Conservation (phyloP, 768 basidiomycete genomes). For the Mycena rebaudengoi region DNA sequence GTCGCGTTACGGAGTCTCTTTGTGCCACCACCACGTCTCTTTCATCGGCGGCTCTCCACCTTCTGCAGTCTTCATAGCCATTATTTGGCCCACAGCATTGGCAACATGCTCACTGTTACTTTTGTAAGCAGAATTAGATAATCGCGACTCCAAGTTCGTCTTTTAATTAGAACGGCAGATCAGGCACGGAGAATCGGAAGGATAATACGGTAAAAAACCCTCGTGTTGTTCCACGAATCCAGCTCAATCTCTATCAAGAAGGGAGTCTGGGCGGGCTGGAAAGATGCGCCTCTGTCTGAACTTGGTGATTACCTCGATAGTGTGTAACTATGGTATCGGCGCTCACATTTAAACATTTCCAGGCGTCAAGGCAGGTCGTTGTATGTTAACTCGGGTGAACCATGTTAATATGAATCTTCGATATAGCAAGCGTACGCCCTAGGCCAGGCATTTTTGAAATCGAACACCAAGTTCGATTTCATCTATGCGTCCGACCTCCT, state of each 20-base stretch:
- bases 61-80: neutral
- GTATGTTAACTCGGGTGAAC: neutral
- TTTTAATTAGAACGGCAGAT: conserved; percentile 47
- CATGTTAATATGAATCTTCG: neutral
- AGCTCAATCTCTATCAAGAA: conserved; percentile 31
- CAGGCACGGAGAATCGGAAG: conserved; percentile 74
- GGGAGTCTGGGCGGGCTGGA: conserved; percentile 78
- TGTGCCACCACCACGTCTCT: no score
- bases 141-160: neutral
- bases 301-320: conserved; percentile 59
- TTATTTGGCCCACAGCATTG: neutral
- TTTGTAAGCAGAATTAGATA: conserved; percentile 25
- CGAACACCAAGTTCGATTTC: conserved; percentile 55
- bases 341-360: conserved; percentile 4
- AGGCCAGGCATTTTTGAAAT: conserved; percentile 54
- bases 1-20: no score
- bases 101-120: conserved; percentile 34
- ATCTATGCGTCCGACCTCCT: conserved; percentile 76
- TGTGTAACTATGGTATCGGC: neutral
- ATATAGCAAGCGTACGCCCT: conserved; percentile 68
- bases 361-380: conserved; percentile 25
- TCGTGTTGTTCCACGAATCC: neutral
- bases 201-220: conserved; percentile 69
- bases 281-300: conserved; percentile 76
- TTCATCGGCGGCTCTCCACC: neutral